Evolutionary conservation across 441 rosid species (phyloP).

Genomic region (Iberis amara): DNA sequence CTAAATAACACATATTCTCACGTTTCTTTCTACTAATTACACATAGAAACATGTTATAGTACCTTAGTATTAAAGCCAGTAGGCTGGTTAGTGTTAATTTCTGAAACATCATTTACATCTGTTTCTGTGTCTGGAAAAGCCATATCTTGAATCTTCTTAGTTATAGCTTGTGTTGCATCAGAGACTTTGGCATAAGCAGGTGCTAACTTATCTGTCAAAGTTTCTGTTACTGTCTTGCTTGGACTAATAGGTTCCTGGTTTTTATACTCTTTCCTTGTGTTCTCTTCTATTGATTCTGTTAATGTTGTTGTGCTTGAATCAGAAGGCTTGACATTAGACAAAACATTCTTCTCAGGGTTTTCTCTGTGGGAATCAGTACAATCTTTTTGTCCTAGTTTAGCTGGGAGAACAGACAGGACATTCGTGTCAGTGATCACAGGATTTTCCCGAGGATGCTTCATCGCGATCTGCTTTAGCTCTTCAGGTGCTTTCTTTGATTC

Average conservation of each 20-base stretch:
- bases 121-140: slow-evolving; percentile 27
- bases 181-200: slow-evolving; percentile 49
- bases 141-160: slow-evolving; percentile 50
- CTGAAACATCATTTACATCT: slow-evolving; percentile 18
- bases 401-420: slow-evolving; percentile 36
- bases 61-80: slow-evolving; percentile 20
- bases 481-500: slow-evolving; percentile 86
- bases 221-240: slow-evolving; percentile 35
- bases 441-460: slow-evolving; percentile 54
- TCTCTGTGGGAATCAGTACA: slow-evolving; percentile 23
- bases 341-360: slow-evolving; percentile 30
- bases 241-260: slow-evolving; percentile 24
- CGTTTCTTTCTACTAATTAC: background rate
- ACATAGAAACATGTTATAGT: slow-evolving; percentile 8
- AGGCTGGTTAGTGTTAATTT: slow-evolving; percentile 23
- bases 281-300: too few species aligned
- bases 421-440: slow-evolving; percentile 50
- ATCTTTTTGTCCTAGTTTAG: slow-evolving; percentile 22
- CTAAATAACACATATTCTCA: background rate
- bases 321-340: slow-evolving; percentile 20
- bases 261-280: slow-evolving; percentile 37
- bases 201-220: slow-evolving; percentile 39
- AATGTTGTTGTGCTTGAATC: too few species aligned
- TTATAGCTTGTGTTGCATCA: slow-evolving; percentile 40
- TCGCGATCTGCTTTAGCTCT: slow-evolving; percentile 45